phyloP scores from a whole-genome alignment of 306 rosid genomes.

The Luffa aegyptiaca region DNA sequence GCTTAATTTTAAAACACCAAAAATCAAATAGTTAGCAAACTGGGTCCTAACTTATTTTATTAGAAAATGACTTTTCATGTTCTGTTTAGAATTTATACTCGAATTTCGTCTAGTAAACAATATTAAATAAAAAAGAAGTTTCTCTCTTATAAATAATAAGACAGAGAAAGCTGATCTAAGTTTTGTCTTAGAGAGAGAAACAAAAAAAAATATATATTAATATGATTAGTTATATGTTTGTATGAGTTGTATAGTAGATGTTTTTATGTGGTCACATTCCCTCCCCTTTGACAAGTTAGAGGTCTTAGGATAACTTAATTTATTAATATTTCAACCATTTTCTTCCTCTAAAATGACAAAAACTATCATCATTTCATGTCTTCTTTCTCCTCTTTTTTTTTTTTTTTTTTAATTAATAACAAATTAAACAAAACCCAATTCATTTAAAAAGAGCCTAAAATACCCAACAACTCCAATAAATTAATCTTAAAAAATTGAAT shows the following conservation, averaged over 20 bases:
- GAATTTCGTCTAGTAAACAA: background rate
- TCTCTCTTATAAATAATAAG: background rate
- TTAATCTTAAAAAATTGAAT: background rate
- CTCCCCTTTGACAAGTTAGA: slow-evolving; percentile 11
- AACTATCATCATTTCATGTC: background rate
- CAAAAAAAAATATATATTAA: background rate
- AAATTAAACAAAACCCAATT: background rate
- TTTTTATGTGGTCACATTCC: slow-evolving; percentile 16
- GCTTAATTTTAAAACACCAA: no score
- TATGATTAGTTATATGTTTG: background rate
- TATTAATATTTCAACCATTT: slow-evolving; percentile 1
- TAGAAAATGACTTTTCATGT: no score
- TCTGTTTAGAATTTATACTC: background rate
- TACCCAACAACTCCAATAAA: slow-evolving; percentile 2
- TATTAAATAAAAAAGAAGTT: background rate
- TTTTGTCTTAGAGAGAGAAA: background rate
- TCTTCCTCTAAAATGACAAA: background rate
- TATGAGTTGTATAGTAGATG: slow-evolving; percentile 2
- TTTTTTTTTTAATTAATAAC: background rate
- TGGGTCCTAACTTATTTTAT: background rate
- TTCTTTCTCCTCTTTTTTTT: background rate
- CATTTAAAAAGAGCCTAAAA: background rate
- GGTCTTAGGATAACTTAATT: slow-evolving; percentile 16
- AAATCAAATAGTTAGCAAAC: no score
- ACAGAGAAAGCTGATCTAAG: background rate